Evolutionary conservation across 805 yeast species (phyloP), one percentile per base, ranked within the genome.

Genomic region (Clavispora asparagi): DNA sequence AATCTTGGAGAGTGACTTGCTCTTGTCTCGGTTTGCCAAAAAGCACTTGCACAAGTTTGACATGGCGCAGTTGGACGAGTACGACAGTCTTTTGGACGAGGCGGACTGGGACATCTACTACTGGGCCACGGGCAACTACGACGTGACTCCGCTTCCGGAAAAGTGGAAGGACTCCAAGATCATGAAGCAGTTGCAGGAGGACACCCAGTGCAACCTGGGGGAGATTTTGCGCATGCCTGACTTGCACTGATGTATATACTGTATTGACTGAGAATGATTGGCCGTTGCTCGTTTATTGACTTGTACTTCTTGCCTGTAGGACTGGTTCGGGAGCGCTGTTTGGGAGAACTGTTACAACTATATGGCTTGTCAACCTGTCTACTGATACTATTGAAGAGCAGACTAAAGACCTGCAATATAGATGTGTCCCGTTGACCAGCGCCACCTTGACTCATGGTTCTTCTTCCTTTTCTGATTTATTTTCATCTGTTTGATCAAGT

Each of bases 21-120:
- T 94, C 39, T 74, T 94, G 48, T 82, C 94, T 16, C 77, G 90
- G 48, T 94, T 91, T 65, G 96, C 98, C 26, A 82, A 89, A 59
- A 78, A 78, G 59, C 79, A 87, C 60, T 70, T 94, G 52, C 65
- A 74, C 33, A 60, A 61, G 0, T 77, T 94, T 73, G 71, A 76
- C 11, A 65, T 70, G 49, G 83, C 74, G 45, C 85, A 89, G 66
- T 71, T 94, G 44, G 85, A 81, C 40, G 98, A 94, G 64, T 94
- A 88, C 64, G 97, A 92, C 60, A 62, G 74, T 47, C 67, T 94
- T 47, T 74, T 94, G 61, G 95, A 94, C 64, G 95, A 92, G 66
- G 80, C 92, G n/a, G 99, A 94, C 66, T 94, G 99, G 99, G 99
- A 94, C 65, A 91, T 94, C 50, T 94, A 88, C 66, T 94, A 94